Percentiles rank a stretch among this genome's conserved stretches.
Evolutionary conservation across 345 rosid species (phyloP).

Genomic region (Dimocarpus longan): DNA sequence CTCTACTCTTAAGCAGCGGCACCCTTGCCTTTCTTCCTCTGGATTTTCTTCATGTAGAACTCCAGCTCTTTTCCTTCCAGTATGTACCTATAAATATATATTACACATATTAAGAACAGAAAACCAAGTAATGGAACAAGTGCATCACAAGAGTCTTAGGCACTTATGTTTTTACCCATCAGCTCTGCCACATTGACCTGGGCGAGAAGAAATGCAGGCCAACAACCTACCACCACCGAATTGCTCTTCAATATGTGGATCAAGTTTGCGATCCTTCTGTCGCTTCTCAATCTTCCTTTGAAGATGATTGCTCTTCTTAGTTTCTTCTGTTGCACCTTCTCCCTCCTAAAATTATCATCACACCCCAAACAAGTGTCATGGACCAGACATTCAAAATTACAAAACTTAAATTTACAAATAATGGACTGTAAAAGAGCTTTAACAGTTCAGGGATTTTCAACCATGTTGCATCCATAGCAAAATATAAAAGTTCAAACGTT

Average conservation of each 20-base stretch:
- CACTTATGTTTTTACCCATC: conserved; percentile 40
- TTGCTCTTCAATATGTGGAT: conserved; percentile 56
- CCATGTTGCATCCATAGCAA: background rate
- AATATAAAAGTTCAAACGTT: background rate
- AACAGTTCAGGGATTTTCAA: background rate
- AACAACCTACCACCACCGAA: conserved; percentile 52
- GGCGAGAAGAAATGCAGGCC: conserved; percentile 59
- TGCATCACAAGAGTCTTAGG: background rate
- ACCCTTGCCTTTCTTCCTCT: conserved; percentile 47
- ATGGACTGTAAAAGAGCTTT: background rate
- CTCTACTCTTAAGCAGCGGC: conserved; percentile 34
- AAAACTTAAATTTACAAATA: background rate
- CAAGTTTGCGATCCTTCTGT: conserved; percentile 47
- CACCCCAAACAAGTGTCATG: background rate
- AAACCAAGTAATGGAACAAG: background rate
- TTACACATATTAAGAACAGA: background rate
- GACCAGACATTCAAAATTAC: background rate
- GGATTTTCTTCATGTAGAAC: conserved; percentile 39
- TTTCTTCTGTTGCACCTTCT: conserved; percentile 41
- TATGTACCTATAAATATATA: conserved; percentile 18
- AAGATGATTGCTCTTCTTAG: conserved; percentile 57
- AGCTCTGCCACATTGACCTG: conserved; percentile 62
- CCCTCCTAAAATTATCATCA: conserved; percentile 35
- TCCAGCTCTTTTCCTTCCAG: conserved; percentile 44
- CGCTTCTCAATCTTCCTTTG: conserved; percentile 52